phyloP scores from a whole-genome alignment of 1,284 basidiomycete genomes.

The Marasmius sp. region DNA sequence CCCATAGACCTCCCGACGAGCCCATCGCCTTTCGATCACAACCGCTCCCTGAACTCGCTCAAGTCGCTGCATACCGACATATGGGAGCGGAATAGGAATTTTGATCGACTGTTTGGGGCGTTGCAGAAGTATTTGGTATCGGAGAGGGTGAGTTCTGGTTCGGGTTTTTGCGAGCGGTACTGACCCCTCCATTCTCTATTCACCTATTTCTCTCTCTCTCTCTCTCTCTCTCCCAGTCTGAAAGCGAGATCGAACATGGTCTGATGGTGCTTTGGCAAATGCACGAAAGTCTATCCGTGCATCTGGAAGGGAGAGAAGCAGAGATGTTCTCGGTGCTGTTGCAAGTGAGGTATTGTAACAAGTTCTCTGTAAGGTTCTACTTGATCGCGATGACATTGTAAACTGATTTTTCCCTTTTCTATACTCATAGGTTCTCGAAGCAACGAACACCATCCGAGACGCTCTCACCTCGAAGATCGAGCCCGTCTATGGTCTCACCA shows the following conservation, averaged over 20 bases:
- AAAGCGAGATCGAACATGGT: conserved; percentile 68
- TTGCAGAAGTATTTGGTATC: conserved; percentile 60
- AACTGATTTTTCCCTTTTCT: neutral
- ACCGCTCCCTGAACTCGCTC: conserved; percentile 39
- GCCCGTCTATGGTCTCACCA: conserved; percentile 80
- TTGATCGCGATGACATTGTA: neutral
- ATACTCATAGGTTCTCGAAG: conserved; percentile 65
- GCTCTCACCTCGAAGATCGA: conserved; percentile 67
- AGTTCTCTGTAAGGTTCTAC: conserved; percentile 51
- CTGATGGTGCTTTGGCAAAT: conserved; percentile 78
- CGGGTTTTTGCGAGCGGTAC: conserved; percentile 4
- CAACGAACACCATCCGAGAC: conserved; percentile 77
- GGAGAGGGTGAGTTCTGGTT: conserved; percentile 45
- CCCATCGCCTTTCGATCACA: conserved; percentile 48
- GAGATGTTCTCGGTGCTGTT: conserved; percentile 67
- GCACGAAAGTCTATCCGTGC: conserved; percentile 62
- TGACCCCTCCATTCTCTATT: conserved; percentile 11
- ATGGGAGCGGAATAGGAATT: conserved; percentile 67
- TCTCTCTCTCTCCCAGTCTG: conserved; percentile 39
- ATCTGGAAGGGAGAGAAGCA: conserved; percentile 72
- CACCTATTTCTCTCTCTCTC: conserved; percentile 13
- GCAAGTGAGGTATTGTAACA: conserved; percentile 65
- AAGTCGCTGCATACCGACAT: conserved; percentile 49
- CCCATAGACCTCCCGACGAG: conserved; percentile 42
- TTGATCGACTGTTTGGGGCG: conserved; percentile 64